A percentile compares a stretch with the other conserved stretches of the same genome.
These are phyloP conservation scores for Melaleuca quinquenervia DNA, from an alignment of 345 rosid species.

Conservation along the genomic window DNA sequence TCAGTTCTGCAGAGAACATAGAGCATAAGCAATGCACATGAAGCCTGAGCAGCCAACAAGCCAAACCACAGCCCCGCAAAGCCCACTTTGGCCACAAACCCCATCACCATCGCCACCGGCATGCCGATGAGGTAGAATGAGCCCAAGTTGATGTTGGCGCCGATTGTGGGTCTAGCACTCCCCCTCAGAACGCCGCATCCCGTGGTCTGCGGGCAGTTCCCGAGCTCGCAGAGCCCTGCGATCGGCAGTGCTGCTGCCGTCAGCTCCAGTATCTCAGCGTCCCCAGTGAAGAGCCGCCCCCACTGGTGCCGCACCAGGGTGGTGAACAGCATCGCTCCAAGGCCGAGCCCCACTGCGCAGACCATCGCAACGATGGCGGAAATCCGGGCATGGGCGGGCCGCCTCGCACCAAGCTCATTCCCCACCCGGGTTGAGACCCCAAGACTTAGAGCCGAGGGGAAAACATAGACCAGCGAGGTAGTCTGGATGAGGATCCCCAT, in stretches of 20 bases:
- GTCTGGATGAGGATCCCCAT: conserved; percentile 97
- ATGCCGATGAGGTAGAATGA: conserved; percentile 87
- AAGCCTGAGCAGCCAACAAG: conserved; percentile 86
- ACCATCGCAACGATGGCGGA: conserved; percentile 64
- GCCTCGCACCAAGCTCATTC: conserved; percentile 84
- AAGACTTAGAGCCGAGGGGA: conserved; percentile 80
- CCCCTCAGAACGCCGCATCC: conserved; percentile 92
- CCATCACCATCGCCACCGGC: conserved; percentile 72
- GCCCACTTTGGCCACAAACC: conserved; percentile 60
- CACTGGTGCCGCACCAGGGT: conserved; percentile 63
- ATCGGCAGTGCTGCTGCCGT: conserved; percentile 83
- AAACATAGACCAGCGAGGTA: conserved; percentile 77
- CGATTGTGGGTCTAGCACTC: conserved; percentile 74
- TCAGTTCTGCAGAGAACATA: conserved; percentile 56
- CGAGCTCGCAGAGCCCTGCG: conserved; percentile 85
- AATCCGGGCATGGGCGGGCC: conserved; percentile 68
- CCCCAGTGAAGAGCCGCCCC: conserved; percentile 74
- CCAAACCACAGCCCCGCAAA: conserved; percentile 87
- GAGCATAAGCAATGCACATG: conserved; percentile 77
- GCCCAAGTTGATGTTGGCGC: conserved; percentile 91
- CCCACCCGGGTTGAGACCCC: conserved; percentile 93
- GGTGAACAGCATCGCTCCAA: conserved; percentile 64
- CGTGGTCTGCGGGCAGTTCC: conserved; percentile 94
- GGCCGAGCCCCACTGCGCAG: conserved; percentile 48
- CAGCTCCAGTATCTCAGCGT: conserved; percentile 57